These are phyloP conservation scores for Parasitella parasitica DNA, from an alignment of 371 early-diverging fungal species.

Conservation along the genomic window DNA sequence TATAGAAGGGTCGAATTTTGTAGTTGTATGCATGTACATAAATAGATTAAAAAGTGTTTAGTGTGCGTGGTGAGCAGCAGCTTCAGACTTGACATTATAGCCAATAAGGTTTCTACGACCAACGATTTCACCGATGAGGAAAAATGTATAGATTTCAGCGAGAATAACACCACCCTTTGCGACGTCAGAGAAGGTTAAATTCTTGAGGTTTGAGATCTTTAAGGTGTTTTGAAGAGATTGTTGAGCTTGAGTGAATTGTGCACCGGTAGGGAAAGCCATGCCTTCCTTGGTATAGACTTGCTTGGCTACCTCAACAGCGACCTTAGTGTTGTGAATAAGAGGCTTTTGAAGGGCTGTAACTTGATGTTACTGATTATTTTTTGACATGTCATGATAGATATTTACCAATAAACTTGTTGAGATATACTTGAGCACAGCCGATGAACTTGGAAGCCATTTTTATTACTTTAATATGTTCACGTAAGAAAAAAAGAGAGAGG, in stretches of 20 bases:
- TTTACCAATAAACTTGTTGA: conserved; percentile 40
- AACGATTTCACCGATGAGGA: conserved; percentile 72
- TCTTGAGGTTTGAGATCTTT: conserved; percentile 54
- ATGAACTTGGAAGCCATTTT: conserved; percentile 28
- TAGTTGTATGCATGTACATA: conserved; percentile 2
- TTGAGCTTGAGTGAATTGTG: conserved; percentile 59
- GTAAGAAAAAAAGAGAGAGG: neutral
- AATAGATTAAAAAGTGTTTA: neutral
- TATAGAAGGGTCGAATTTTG: neutral
- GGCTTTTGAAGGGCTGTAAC: conserved; percentile 44
- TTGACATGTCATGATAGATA: neutral
- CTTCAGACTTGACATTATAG: conserved; percentile 62
- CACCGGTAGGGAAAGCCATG: conserved; percentile 63
- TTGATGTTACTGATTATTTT: neutral
- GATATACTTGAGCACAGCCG: conserved; percentile 23
- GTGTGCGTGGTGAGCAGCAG: conserved; percentile 30
- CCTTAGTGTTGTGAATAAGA: conserved; percentile 62
- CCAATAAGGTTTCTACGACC: conserved; percentile 75
- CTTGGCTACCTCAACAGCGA: conserved; percentile 68
- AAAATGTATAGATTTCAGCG: conserved; percentile 70
- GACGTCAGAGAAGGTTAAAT: conserved; percentile 43
- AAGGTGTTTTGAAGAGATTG: conserved; percentile 47
- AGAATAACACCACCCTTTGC: conserved; percentile 61
- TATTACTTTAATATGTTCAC: neutral
- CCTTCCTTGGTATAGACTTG: conserved; percentile 72